phyloP scores from a whole-genome alignment of 2,329 filamentous ascomycete species.

The Chaetomium olivaceum region DNA sequence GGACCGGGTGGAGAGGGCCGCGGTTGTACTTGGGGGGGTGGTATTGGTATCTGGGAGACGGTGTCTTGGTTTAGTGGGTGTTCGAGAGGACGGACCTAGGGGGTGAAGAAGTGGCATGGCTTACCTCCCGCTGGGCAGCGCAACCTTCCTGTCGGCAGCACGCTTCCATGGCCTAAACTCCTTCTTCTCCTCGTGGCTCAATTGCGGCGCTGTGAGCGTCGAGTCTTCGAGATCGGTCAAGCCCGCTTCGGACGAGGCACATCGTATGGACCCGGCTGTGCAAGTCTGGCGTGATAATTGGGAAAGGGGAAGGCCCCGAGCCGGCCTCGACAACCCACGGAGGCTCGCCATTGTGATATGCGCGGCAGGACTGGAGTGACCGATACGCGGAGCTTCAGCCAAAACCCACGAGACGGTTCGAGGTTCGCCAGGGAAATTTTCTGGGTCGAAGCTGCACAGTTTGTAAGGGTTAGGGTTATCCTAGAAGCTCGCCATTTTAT shows the following conservation, averaged over 20 bases:
- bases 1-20: slow-evolving; percentile 88
- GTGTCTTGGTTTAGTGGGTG: slow-evolving; percentile 25
- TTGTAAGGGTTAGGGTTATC: slow-evolving; percentile 28
- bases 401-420: slow-evolving; percentile 20
- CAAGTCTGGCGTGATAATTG: slow-evolving; percentile 30
- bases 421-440: slow-evolving; percentile 26
- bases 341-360: slow-evolving; percentile 32
- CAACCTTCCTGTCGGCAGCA: slow-evolving; percentile 38
- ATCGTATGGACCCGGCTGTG: slow-evolving; percentile 40
- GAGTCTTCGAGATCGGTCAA: slow-evolving; percentile 56
- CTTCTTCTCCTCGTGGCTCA: slow-evolving; percentile 43
- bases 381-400: slow-evolving; percentile 24
- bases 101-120: slow-evolving; percentile 28
- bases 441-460: slow-evolving; percentile 17
- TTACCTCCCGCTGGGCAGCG: slow-evolving; percentile 52
- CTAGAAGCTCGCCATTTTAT: too few species aligned
- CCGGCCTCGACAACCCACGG: slow-evolving; percentile 32
- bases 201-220: slow-evolving; percentile 47
- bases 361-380: slow-evolving; percentile 8
- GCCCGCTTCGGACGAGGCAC: slow-evolving; percentile 49
- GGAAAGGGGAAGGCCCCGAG: slow-evolving; percentile 30
- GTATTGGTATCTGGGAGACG: slow-evolving; percentile 76
- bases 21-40: slow-evolving; percentile 93
- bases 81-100: slow-evolving; percentile 31
- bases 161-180: slow-evolving; percentile 45